Base-by-base conservation (phyloP, 345 rosid species). In the Anacardium occidentale region DNA sequence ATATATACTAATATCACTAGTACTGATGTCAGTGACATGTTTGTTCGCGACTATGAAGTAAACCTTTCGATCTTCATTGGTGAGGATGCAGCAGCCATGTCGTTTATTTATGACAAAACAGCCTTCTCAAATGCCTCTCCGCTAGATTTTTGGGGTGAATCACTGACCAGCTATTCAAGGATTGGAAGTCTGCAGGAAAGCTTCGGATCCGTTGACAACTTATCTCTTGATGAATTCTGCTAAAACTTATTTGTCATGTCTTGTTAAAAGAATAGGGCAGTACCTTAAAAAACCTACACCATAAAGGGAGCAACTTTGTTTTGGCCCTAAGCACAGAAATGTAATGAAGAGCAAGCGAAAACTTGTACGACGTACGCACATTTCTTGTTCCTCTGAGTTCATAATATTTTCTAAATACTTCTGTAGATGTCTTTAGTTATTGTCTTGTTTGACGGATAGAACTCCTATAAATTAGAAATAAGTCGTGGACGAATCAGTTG, bases 91-190 rank as follows among this genome's bases (percentile, higher is more conserved):
- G 80, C 81, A 6, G 80, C 81, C 29, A 77, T 86, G 75, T 87
- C 99, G 1, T 95, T 88, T 29, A 77, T 95, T 70, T 95, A 95
- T 29, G 99, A 95, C 82, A 89, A 97, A 7, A 85, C 90, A 21
- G 77, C 85, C 72, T 77, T 91, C 82, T 83, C 96, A 5, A 77
- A 90, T 29, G 94, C 90, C 77, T 85, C 86, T 5, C 94, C 98
- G 0, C 91, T 92, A 13, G 99, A 95, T 83, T 92, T 87, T 74
- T 79, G 89, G 75, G 93, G 97, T 4, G 98, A 94, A 68, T 83
- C 88, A 8, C 76, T 85, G 83, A 86, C 90, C 47, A 79, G 77
- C 76, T 86, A 85, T 69, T 82, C 91, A 4, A 80, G 82, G 74
- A 77, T 81, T 2, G 85, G 89, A 50, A 79, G 86, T 45, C 75